phyloP scores from a whole-genome alignment of 345 rosid species.

The Cardamine chenopodiifolia region DNA sequence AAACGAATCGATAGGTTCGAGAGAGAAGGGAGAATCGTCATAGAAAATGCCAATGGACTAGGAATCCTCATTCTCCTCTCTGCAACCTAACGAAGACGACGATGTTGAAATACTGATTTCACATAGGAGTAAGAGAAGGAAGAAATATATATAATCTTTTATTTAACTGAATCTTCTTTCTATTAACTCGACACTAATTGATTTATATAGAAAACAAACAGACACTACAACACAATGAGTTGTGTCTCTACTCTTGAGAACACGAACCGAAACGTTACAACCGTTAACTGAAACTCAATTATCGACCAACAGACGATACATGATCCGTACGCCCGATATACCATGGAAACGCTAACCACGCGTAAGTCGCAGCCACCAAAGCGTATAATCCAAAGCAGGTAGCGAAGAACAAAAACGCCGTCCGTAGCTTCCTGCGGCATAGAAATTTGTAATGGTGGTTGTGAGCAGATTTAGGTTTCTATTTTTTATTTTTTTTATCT shows the following conservation, averaged over 20 bases:
- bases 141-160: no score
- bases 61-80: slow-evolving; percentile 84
- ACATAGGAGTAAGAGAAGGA: no score
- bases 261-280: no score
- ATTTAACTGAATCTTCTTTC: no score
- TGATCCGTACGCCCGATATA: slow-evolving; percentile 40
- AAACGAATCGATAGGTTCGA: slow-evolving; percentile 68
- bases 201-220: no score
- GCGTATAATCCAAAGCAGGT: slow-evolving; percentile 63
- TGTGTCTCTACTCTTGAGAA: no score
- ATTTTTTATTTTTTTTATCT: background rate
- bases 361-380: slow-evolving; percentile 61
- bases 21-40: slow-evolving; percentile 87
- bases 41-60: slow-evolving; percentile 92
- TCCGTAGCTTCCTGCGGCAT: slow-evolving; percentile 27
- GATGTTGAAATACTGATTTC: no score
- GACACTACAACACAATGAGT: no score
- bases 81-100: slow-evolving; percentile 62
- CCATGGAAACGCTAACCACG: slow-evolving; percentile 57
- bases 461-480: slow-evolving; percentile 21
- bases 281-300: no score
- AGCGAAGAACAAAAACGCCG: slow-evolving; percentile 48
- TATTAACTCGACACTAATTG: no score
- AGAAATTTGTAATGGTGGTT: slow-evolving; percentile 19
- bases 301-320: no score